Percentiles rank a stretch among this genome's conserved stretches.
Conservation (phyloP, 441 rosid genomes). For the Croton laevigatus region DNA sequence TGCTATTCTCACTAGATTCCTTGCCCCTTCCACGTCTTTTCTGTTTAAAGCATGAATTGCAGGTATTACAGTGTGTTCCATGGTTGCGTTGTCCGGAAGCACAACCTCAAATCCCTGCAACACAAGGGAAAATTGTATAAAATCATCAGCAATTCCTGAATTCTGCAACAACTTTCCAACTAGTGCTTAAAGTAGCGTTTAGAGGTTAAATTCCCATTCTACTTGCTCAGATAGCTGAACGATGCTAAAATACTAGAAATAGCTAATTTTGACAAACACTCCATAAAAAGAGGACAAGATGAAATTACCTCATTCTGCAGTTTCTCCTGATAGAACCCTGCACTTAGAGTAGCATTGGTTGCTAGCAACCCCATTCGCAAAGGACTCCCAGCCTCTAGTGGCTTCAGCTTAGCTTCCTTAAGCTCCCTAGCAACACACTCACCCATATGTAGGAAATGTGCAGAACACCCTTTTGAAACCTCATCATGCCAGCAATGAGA, state of each 20-base stretch:
- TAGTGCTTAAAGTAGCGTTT: too few species aligned
- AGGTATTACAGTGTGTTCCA: conserved; percentile 63
- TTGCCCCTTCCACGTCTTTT: conserved; percentile 68
- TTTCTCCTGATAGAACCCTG: conserved; percentile 64
- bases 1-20: conserved; percentile 66
- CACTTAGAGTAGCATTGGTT: conserved; percentile 42
- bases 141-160: not conserved
- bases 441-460: conserved; percentile 60
- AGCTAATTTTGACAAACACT: too few species aligned
- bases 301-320: conserved; percentile 54
- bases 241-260: too few species aligned
- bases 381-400: conserved; percentile 66
- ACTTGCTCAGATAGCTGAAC: too few species aligned
- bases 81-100: conserved; percentile 74
- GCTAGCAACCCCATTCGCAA: conserved; percentile 63
- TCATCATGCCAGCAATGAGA: conserved; percentile 70
- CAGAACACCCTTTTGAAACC: conserved; percentile 52
- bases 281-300: not conserved
- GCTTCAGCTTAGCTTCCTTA: conserved; percentile 63
- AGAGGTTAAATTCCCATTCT: too few species aligned
- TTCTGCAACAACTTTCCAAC: too few species aligned
- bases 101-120: conserved; percentile 72
- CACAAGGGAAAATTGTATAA: not conserved
- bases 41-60: conserved; percentile 61
- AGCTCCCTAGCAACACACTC: conserved; percentile 74